A percentile compares a stretch with the other conserved stretches of the same genome.
Conservation (phyloP, 139 green algal genomes). For the Chlamydomonas asymmetrica region DNA sequence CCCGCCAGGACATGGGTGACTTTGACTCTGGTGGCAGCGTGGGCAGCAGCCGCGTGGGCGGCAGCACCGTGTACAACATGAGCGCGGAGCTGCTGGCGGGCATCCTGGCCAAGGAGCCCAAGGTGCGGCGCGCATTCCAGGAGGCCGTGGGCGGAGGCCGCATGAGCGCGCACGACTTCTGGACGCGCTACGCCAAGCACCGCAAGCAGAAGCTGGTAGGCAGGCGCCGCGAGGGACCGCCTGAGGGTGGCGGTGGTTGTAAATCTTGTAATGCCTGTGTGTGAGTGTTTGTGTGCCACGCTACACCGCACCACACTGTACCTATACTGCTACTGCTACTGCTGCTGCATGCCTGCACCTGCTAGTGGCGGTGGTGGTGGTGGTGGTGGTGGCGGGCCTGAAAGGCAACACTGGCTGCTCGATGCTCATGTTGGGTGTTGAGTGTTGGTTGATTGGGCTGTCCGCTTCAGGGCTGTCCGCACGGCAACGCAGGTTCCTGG, state of each 20-base stretch:
- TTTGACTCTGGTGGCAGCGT: too few species aligned
- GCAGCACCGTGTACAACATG: conserved; percentile 11
- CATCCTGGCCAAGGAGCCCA: conserved; percentile 19
- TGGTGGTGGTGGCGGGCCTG: too few species aligned
- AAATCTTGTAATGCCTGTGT: not conserved
- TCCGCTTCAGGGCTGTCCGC: too few species aligned
- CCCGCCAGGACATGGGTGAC: conserved; percentile 5
- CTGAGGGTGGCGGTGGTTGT: not conserved
- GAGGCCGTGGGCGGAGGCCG: conserved; percentile 18
- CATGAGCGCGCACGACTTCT: conserved; percentile 29
- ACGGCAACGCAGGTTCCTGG: too few species aligned
- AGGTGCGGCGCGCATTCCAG: conserved; percentile 13
- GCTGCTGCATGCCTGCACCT: too few species aligned
- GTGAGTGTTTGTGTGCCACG: not conserved
- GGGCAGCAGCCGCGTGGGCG: too few species aligned
- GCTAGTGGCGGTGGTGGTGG: too few species aligned
- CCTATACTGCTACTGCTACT: not conserved
- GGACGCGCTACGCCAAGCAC: conserved; percentile 20
- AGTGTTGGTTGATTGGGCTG: too few species aligned
- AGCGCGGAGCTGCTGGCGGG: conserved; percentile 8
- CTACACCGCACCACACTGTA: not conserved
- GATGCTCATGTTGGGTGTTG: too few species aligned
- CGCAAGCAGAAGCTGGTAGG: conserved; percentile 23
- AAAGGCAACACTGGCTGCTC: not conserved
- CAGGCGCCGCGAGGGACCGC: not conserved